Conservation (phyloP, 1,284 basidiomycete species). For the Leccinum discolor region DNA sequence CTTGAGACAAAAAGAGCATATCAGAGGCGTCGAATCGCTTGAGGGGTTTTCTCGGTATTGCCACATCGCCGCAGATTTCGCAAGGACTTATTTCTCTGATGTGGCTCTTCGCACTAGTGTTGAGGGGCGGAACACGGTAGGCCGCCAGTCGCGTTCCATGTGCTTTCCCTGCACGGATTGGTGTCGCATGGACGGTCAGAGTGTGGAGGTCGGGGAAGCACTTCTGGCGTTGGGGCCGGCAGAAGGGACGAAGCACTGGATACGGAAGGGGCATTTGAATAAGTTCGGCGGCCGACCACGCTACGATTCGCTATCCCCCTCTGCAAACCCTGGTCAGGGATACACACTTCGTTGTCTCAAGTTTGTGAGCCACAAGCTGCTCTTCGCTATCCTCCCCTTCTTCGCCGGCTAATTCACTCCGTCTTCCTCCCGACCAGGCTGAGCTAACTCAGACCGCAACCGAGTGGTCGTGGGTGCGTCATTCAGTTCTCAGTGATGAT, state of each 20-base stretch:
- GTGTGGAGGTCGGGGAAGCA: conserved; percentile 12
- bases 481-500: not conserved
- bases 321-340: conserved; percentile 4
- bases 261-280: conserved; percentile 27
- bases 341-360: conserved; percentile 22
- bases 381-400: conserved; percentile 15
- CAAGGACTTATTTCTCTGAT: not conserved
- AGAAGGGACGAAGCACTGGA: conserved; percentile 22
- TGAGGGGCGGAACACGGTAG: not conserved
- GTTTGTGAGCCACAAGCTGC: conserved; percentile 18
- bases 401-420: conserved; percentile 11
- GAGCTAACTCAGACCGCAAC: conserved; percentile 13
- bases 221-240: conserved; percentile 8
- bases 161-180: not conserved
- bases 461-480: conserved; percentile 6
- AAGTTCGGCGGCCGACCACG: conserved; percentile 20
- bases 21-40: conserved; percentile 2
- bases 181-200: conserved; percentile 9
- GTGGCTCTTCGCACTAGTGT: not conserved
- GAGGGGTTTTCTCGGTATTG: conserved; percentile 2
- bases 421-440: conserved; percentile 6
- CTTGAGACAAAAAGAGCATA: not conserved
- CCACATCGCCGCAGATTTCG: conserved; percentile 1
- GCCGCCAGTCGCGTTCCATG: conserved; percentile 4
- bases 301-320: conserved; percentile 13